A percentile compares a stretch with the other conserved stretches of the same genome.
Conservation (phyloP, 2,329 filamentous ascomycete species). For the Talaromyces islandicus region DNA sequence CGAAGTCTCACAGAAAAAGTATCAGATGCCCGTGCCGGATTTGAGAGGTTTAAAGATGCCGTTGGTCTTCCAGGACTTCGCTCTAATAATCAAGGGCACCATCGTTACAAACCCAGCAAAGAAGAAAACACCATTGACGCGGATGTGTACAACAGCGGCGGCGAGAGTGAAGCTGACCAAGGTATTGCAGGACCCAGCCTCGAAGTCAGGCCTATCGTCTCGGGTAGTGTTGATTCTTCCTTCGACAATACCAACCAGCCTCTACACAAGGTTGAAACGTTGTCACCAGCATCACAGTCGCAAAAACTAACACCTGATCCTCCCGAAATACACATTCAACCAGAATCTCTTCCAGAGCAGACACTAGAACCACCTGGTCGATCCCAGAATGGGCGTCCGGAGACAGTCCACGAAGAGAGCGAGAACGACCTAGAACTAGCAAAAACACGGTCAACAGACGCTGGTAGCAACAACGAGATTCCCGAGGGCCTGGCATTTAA, state of each 20-base stretch:
- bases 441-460: constrained; percentile 24
- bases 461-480: constrained; percentile 22
- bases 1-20: constrained; percentile 75
- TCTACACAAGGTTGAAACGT: constrained; percentile 12
- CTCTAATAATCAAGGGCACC: constrained; percentile 26
- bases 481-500: constrained; percentile 21
- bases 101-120: constrained; percentile 27
- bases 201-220: constrained; percentile 16
- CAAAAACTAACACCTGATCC: constrained; percentile 15
- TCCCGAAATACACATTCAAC: constrained; percentile 29
- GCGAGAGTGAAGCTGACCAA: constrained; percentile 25
- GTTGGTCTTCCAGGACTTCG: constrained; percentile 52
- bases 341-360: constrained; percentile 14
- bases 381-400: neutral
- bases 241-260: constrained; percentile 13
- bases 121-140: constrained; percentile 26
- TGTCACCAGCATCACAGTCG: constrained; percentile 4
- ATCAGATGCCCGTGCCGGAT: constrained; percentile 72
- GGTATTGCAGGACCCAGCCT: constrained; percentile 9
- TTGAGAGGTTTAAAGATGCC: constrained; percentile 80
- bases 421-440: constrained; percentile 23
- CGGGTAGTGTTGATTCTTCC: constrained; percentile 13
- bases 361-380: neutral
- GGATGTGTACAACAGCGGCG: constrained; percentile 22
- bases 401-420: constrained; percentile 18